phyloP scores from a whole-genome alignment of 2,329 filamentous ascomycete genomes.

The Ophiocordyceps sinensis region DNA sequence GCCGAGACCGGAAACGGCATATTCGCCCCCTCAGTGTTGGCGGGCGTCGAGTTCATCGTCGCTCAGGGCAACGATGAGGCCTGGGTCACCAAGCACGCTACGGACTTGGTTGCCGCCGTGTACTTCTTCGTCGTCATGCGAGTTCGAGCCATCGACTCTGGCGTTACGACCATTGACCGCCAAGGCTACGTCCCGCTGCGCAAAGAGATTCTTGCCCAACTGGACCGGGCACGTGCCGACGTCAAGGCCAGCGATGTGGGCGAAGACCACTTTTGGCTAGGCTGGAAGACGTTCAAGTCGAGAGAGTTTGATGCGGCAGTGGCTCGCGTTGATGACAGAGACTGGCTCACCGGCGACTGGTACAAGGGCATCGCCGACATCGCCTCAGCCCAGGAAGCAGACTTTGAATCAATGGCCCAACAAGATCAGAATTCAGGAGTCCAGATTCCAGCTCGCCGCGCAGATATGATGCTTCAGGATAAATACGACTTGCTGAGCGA shows the following conservation, averaged over 20 bases:
- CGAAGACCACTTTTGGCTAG: constrained; percentile 37
- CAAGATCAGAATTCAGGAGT: constrained; percentile 10
- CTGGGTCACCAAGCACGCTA: constrained; percentile 32
- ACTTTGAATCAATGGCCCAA: constrained; percentile 20
- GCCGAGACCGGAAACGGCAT: constrained; percentile 42
- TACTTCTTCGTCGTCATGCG: constrained; percentile 45
- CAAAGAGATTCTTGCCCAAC: constrained; percentile 30
- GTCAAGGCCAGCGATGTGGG: constrained; percentile 21
- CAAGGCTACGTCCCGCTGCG: constrained; percentile 29
- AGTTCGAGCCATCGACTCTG: constrained; percentile 24
- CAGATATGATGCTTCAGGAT: constrained; percentile 63
- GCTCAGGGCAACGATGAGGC: constrained; percentile 31
- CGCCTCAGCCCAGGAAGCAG: constrained; percentile 17
- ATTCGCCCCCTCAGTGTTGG: constrained; percentile 58
- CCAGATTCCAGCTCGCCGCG: constrained; percentile 29
- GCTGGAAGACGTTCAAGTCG: constrained; percentile 32
- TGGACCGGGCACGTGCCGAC: constrained; percentile 25
- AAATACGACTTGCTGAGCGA: constrained; percentile 58
- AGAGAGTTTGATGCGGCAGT: constrained; percentile 49
- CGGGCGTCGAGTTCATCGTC: constrained; percentile 50
- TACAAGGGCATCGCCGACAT: constrained; percentile 44
- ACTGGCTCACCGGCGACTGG: constrained; percentile 51
- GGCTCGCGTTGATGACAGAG: constrained; percentile 36
- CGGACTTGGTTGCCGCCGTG: constrained; percentile 43
- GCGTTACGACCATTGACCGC: constrained; percentile 20